Conservation (phyloP, 805 yeast genomes). For the Tetrapisispora fleetii region DNA sequence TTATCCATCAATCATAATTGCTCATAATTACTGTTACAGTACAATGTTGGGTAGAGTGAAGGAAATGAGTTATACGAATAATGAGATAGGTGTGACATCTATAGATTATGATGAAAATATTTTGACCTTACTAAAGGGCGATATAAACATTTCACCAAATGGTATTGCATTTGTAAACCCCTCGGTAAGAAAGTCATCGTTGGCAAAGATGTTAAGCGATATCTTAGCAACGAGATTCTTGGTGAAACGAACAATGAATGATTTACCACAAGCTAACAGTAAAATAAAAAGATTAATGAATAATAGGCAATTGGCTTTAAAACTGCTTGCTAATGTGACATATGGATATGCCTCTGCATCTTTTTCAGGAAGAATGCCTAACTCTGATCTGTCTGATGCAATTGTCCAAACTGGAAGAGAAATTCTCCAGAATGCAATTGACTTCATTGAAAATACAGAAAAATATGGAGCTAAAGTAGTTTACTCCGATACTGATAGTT, state of each 20-base stretch:
- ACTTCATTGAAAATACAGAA: slow-evolving; percentile 47
- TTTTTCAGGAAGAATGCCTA: slow-evolving; percentile 95
- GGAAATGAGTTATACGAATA: slow-evolving; percentile 38
- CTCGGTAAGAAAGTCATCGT: slow-evolving; percentile 53
- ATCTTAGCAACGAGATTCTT: slow-evolving; percentile 69
- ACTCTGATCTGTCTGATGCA: slow-evolving; percentile 89
- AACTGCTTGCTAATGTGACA: slow-evolving; percentile 87
- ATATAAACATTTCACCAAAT: slow-evolving; percentile 71
- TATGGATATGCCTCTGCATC: slow-evolving; percentile 95
- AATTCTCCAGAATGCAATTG: slow-evolving; percentile 61
- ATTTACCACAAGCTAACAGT: slow-evolving; percentile 23
- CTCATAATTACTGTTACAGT: slow-evolving; percentile 79
- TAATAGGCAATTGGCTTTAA: slow-evolving; percentile 77
- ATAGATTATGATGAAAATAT: slow-evolving; percentile 49
- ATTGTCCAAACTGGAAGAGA: slow-evolving; percentile 89
- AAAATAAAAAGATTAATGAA: slow-evolving; percentile 40
- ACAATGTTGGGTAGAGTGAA: slow-evolving; percentile 57
- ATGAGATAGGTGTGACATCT: slow-evolving; percentile 43
- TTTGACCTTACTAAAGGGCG: slow-evolving; percentile 40
- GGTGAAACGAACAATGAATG: slow-evolving; percentile 66
- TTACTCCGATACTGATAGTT: slow-evolving; percentile 93
- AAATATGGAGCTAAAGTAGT: slow-evolving; percentile 86
- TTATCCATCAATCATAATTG: slow-evolving; percentile 87
- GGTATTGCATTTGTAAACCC: slow-evolving; percentile 71
- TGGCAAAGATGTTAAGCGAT: slow-evolving; percentile 80